Conservation (phyloP, 768 basidiomycete genomes). For the Tephrocybe sp. region DNA sequence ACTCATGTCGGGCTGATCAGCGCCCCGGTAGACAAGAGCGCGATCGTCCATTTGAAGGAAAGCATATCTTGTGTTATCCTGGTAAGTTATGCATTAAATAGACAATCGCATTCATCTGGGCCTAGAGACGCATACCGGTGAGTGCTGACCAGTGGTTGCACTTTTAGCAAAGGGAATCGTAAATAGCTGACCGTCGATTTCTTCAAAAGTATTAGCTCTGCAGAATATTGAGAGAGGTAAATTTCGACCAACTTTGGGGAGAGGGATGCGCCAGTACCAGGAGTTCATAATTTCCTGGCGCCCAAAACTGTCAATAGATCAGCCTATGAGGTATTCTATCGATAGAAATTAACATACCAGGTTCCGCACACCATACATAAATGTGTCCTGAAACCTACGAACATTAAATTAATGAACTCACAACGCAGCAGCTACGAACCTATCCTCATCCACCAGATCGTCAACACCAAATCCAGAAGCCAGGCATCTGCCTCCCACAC, state of each 20-base stretch:
- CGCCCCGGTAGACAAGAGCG: conserved; percentile 89
- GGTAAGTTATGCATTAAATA: not conserved
- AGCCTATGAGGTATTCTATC: not conserved
- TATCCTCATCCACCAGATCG: conserved; percentile 54
- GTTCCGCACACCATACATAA: conserved; percentile 76
- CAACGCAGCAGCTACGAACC: conserved; percentile 27
- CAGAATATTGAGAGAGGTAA: not conserved
- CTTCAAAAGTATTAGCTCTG: conserved; percentile 30
- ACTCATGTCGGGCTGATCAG: conserved; percentile 97
- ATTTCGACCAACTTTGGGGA: conserved; percentile 41
- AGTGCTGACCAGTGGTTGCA: conserved; percentile 86
- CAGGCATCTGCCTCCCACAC: conserved; percentile 83
- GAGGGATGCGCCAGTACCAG: conserved; percentile 63
- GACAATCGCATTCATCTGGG: not conserved
- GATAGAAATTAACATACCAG: conserved; percentile 51
- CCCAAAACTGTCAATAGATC: conserved; percentile 72
- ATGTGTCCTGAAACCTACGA: conserved; percentile 70
- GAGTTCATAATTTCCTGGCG: conserved; percentile 88
- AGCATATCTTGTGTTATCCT: conserved; percentile 96
- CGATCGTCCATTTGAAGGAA: conserved; percentile 96
- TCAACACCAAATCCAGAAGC: conserved; percentile 75
- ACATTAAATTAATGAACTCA: conserved; percentile 7
- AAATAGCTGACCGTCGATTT: conserved; percentile 70
- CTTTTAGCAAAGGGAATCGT: conserved; percentile 93
- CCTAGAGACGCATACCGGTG: conserved; percentile 60